Evolutionary conservation across 2,329 filamentous ascomycete species (phyloP), one percentile per base, ranked within the genome.

Genomic region (Sclerotiophoma versabilis): DNA sequence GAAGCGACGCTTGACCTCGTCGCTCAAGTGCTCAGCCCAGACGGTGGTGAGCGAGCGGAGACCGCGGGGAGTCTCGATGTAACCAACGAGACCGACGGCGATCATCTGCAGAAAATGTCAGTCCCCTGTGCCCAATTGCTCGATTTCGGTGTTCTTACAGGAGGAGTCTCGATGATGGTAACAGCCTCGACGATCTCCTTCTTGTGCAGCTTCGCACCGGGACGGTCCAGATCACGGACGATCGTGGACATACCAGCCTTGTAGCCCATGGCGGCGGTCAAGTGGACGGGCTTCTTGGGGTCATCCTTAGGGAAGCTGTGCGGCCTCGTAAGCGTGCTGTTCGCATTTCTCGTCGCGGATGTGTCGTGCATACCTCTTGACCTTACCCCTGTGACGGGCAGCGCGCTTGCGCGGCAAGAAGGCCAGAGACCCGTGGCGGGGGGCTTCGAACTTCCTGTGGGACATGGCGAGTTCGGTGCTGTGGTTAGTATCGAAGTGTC

Each of bases 171-270:
- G 50, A 77, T 71, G 57, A 77, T 65, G 50, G 74, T 76, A 59
- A 70, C 69, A 54, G 75, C 75, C 73, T 77, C 75, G 59, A 77
- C 75, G 50, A 77, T 77, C 64, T 77, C 75, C 75, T 77, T 77
- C 92, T 98, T 98, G 91, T 99, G 92, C 82, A 95, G 87, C 89
- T 99, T 99, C 76, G 95, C 95, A 82, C 95, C 95, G 70, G 95
- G 95, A 82, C 95, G 91, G 88, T 99, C 95, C 81, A 98, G 87
- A 82, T 97, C 93, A 83, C 95, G 93, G 80, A 99, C 95, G 82
- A 98, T 95, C 76, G 95, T 99, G 81, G 92, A 97, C 95, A 99
- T 99, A 81, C 95, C 95, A 79, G 95, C 95, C 92, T 99, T 99
- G 89, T 99, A 99, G 80, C 95, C 95, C 89, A 98, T 93, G 77